Evolutionary conservation across 495 filamentous ascomycete genomes (phyloP), one percentile per base, ranked within the genome.

Genomic region (Recurvomyces mirabilis): DNA sequence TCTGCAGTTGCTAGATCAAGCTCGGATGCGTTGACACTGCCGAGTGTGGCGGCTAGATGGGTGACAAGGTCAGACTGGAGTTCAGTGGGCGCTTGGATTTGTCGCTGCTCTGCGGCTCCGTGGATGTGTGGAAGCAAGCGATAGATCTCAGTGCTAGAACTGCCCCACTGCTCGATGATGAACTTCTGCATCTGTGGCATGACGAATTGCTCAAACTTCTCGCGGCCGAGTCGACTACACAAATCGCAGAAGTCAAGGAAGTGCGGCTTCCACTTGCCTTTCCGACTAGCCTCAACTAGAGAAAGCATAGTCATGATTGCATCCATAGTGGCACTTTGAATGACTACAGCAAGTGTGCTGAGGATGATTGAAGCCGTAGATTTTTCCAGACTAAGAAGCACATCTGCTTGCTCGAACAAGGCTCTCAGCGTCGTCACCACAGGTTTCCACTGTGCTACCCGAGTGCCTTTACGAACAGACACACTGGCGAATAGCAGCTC

Each of bases 201-300:
- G 10, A 93, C 65, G 10, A 94, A 68, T 39, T 73, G 73, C 32
- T 78, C 68, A 58, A 96, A 98, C 31, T 84, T 71, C 41, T 89
- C 81, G 9, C 69, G 56, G 32, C 82, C 78, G 43, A 87, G 65
- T 30, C 84, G 73, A 0, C 81, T 74, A 49, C 88, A 77, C 24
- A 84, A 79, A 12, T 78, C 78, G 59, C 83, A 95, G 56, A 94
- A 95, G 4, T 75, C 69, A 35, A 95, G 66, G 60, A 96, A 96
- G 26, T 77, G 74, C 39, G 59, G 58, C 46, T 77, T 74, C 39
- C 83, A 68, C 1, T 65, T 68, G 15, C 78, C 77, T 35, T 68
- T 72, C 5, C 75, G 75, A 46, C 89, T 67, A n/a, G 64, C 59
- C 26, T 75, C 70, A 29, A 84, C 65, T 5, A 71, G 49, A 35